Conservation (phyloP, 805 yeast species). For the Wickerhamomyces subpelliculosus region DNA sequence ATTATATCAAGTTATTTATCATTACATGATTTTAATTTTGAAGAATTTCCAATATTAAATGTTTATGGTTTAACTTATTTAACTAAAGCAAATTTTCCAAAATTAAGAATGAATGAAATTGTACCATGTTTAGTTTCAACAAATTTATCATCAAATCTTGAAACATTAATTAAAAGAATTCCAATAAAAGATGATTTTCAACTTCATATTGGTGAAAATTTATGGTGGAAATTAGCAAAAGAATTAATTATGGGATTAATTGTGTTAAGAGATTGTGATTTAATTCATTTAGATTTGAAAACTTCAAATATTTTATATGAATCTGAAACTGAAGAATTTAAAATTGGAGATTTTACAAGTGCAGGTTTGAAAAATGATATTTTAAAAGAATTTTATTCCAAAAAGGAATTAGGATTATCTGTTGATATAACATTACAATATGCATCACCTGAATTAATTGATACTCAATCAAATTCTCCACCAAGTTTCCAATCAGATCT, state of each 20-base stretch:
- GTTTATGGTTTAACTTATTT: slow-evolving; percentile 13
- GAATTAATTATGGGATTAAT: too few species aligned
- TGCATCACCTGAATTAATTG: slow-evolving; percentile 40
- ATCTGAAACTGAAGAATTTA: slow-evolving; percentile 20
- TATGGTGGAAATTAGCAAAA: too few species aligned
- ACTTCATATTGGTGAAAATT: too few species aligned
- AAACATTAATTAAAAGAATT: too few species aligned
- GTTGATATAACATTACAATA: slow-evolving; percentile 30
- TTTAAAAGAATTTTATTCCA: slow-evolving; percentile 6
- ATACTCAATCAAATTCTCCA: slow-evolving; percentile 11
- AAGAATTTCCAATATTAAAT: slow-evolving; percentile 12
- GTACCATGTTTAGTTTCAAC: too few species aligned
- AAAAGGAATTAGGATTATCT: slow-evolving; percentile 21
- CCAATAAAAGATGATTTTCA: too few species aligned
- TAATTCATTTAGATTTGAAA: slow-evolving; percentile 44
- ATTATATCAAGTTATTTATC: slow-evolving; percentile 7
- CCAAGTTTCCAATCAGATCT: slow-evolving; percentile 36
- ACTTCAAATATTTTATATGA: slow-evolving; percentile 35
- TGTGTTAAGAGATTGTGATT: too few species aligned
- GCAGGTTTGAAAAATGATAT: slow-evolving; percentile 20
- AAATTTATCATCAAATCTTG: too few species aligned
- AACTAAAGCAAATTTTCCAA: slow-evolving; percentile 7
- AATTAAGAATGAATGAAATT: slow-evolving; percentile 9
- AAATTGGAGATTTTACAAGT: slow-evolving; percentile 43
- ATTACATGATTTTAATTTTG: slow-evolving; percentile 2